phyloP scores from a whole-genome alignment of 2,329 filamentous ascomycete species.

The Fusarium albosuccineum region DNA sequence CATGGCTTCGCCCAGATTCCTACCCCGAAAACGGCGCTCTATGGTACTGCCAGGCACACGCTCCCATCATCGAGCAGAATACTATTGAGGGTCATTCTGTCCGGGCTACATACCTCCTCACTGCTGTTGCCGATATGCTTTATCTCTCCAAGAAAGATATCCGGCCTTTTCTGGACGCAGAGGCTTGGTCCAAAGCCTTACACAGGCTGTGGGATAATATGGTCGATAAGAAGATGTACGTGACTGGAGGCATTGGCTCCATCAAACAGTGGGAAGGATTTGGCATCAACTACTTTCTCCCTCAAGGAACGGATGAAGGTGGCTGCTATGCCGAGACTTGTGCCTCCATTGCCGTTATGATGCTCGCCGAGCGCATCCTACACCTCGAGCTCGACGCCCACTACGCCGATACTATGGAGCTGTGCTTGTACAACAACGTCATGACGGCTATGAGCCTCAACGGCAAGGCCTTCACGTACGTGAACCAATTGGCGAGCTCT shows the following conservation, averaged over 20 bases:
- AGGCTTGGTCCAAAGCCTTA: constrained; percentile 54
- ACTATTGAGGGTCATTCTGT: constrained; percentile 68
- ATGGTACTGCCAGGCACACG: constrained; percentile 70
- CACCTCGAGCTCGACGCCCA: constrained; percentile 64
- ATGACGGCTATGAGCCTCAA: constrained; percentile 68
- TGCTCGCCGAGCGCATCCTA: constrained; percentile 69
- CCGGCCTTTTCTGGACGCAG: constrained; percentile 34
- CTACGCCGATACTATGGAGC: constrained; percentile 71
- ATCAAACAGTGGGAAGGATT: constrained; percentile 49
- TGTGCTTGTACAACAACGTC: constrained; percentile 71
- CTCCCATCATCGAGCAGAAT: constrained; percentile 60
- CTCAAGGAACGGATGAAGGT: constrained; percentile 22
- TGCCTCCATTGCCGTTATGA: constrained; percentile 61
- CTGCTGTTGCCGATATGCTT: constrained; percentile 67
- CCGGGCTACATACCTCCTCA: constrained; percentile 71
- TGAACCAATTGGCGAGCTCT: constrained; percentile 70
- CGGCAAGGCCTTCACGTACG: constrained; percentile 70
- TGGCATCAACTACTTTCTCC: constrained; percentile 35
- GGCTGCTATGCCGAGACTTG: constrained; percentile 32
- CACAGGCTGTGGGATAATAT: constrained; percentile 69
- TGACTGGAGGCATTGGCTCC: constrained; percentile 71
- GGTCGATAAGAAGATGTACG: constrained; percentile 68
- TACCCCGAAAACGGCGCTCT: constrained; percentile 57
- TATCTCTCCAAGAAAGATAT: constrained; percentile 26
- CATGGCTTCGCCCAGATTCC: constrained; percentile 60